Base-by-base conservation (phyloP, 768 basidiomycete genomes). In the Cystofilobasidium macerans region DNA sequence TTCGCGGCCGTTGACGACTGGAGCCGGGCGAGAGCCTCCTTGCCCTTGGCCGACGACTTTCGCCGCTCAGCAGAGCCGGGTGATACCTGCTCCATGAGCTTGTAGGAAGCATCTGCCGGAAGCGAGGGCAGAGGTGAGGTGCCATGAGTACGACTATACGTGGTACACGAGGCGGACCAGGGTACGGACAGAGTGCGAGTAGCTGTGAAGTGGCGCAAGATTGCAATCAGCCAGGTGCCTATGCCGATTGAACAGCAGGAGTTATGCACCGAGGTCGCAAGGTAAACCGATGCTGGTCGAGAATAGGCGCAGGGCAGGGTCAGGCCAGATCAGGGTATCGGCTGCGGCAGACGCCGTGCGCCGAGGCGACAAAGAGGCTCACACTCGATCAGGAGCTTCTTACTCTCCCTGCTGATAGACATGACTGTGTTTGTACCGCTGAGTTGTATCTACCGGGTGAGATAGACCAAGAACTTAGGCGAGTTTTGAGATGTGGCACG, bases 1-100 rank as follows among this genome's bases (percentile, higher is more conserved):
- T 16, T 77, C 35, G 11, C 75, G 76, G 24, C 75, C 71, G 53
- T 26, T 12, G 43, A 20, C n/a, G 32, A 40, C 18, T 76, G 62
- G 14, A 70, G 57, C 8, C 69, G 72, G 0, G 71, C 69, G 24
- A 79, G 71, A 9, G 76, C 70, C 47, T 73, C 69, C 66, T 77
- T 73, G 12, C 74, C 73, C 62, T 78, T 60, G 1, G n/a, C 32
- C 11, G 20, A 24, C 11, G 58, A 61, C 28, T 66, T 66, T 6
- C 30, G 26, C 12, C 58, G 65, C 18, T 66, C 65, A 12, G 57
- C 30, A 7, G 36, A 42, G 18, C 36, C 28, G 1, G 65, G 65
- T 26, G 57, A 51, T 6, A 53, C 35, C 12, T 36, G 26, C 38
- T 36, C 24, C n/a, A 66, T 32, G 28, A 66, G 53, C 16, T 47